Conservation (phyloP, 108 stramenopile genomes). For the Pseudonitzschia multiseries region DNA sequence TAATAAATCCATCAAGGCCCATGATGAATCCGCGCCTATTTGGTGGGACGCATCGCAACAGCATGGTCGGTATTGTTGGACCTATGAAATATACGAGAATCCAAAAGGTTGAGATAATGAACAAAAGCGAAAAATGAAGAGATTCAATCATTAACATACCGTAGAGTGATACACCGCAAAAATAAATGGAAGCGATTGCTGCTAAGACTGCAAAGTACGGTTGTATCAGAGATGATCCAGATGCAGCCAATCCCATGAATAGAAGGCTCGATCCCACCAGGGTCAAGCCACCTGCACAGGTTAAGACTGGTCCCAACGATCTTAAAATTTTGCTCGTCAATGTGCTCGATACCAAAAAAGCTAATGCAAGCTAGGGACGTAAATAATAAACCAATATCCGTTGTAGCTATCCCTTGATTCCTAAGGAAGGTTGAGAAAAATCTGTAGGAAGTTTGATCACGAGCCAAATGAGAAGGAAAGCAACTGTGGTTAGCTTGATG, state of each 20-base stretch:
- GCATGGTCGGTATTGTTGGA: slow-evolving; percentile 77
- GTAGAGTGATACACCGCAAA: slow-evolving; percentile 72
- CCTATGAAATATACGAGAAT: background rate
- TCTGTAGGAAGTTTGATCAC: too few species aligned
- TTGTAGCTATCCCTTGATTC: slow-evolving; percentile 48
- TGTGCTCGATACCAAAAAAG: slow-evolving; percentile 55
- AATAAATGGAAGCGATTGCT: slow-evolving; percentile 64
- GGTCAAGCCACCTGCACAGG: slow-evolving; percentile 63
- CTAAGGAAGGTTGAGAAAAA: slow-evolving; percentile 72
- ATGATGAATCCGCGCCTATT: slow-evolving; percentile 62
- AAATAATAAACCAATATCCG: slow-evolving; percentile 60
- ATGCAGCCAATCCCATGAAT: slow-evolving; percentile 49
- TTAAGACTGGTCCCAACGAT: slow-evolving; percentile 55
- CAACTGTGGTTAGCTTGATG: background rate
- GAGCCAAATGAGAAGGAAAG: background rate
- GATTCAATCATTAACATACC: slow-evolving; percentile 11
- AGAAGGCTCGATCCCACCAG: slow-evolving; percentile 56
- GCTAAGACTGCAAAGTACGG: slow-evolving; percentile 29
- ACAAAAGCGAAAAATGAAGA: background rate
- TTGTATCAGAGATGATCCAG: slow-evolving; percentile 18
- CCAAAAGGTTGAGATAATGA: background rate
- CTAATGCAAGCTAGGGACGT: slow-evolving; percentile 69
- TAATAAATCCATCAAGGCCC: slow-evolving; percentile 74
- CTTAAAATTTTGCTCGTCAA: slow-evolving; percentile 47
- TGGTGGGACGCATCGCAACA: slow-evolving; percentile 75